phyloP scores from a whole-genome alignment of 441 rosid genomes.

The Gossypium davidsonii region DNA sequence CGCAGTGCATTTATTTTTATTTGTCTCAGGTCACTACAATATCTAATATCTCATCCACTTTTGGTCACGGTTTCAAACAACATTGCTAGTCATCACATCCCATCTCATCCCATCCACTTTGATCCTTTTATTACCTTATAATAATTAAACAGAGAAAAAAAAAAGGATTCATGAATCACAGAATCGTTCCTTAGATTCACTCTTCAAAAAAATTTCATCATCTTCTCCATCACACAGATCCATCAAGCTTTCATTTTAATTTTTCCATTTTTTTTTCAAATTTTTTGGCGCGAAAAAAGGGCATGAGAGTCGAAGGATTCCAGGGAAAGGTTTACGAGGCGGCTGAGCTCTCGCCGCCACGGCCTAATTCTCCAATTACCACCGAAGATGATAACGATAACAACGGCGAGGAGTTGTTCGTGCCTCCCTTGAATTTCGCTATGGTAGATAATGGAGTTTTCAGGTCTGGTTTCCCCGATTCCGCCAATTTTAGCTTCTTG shows the following conservation, averaged over 20 bases:
- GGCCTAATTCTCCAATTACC: not conserved
- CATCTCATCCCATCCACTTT: not conserved
- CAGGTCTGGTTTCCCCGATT: conserved; percentile 59
- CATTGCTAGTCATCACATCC: not conserved
- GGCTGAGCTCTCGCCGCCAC: conserved; percentile 9
- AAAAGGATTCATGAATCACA: conserved; percentile 13
- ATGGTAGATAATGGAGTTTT: conserved; percentile 53
- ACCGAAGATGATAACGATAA: conserved; percentile 20
- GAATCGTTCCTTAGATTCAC: conserved; percentile 6
- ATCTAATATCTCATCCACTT: no score
- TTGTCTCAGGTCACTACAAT: no score
- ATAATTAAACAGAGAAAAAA: not conserved
- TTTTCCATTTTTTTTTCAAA: not conserved
- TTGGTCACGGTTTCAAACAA: no score
- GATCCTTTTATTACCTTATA: not conserved
- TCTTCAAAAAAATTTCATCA: not conserved
- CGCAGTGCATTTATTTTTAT: no score
- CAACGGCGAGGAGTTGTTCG: conserved; percentile 37
- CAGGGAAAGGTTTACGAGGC: conserved; percentile 24
- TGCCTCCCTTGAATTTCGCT: conserved; percentile 56
- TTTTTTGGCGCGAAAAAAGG: conserved; percentile 23
- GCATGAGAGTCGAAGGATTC: conserved; percentile 30
- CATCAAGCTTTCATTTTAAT: not conserved
- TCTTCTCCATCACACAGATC: not conserved
- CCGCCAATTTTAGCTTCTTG: conserved; percentile 51